A percentile compares a stretch with the other conserved stretches of the same genome.
Evolutionary conservation across 495 filamentous ascomycete species (phyloP).

Genomic region (Pyronema omphalodes): DNA sequence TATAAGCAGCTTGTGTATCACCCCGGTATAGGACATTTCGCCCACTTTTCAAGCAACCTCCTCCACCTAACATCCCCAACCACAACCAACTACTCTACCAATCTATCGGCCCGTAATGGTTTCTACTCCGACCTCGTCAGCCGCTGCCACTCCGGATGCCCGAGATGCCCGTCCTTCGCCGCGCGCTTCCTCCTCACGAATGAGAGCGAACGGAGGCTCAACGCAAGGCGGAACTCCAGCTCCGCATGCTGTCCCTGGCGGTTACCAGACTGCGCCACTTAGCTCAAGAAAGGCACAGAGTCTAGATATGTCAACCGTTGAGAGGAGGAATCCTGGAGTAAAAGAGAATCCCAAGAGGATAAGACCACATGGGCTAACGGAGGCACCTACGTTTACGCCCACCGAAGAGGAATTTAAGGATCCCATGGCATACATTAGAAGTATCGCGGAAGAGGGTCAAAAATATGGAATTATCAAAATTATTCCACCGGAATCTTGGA

Average conservation of each 20-base stretch:
- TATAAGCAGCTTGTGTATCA: background rate
- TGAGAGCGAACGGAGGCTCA: conserved; percentile 17
- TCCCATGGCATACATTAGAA: conserved; percentile 78
- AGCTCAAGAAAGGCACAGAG: conserved; percentile 52
- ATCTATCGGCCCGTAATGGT: background rate
- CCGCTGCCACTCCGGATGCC: conserved; percentile 24
- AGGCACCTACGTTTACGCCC: conserved; percentile 81
- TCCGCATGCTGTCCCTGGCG: conserved; percentile 12
- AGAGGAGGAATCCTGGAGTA: conserved; percentile 61
- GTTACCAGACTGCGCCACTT: conserved; percentile 32
- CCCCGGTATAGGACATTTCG: background rate
- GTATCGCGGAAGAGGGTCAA: conserved; percentile 63
- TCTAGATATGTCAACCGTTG: conserved; percentile 76
- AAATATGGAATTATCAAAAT: conserved; percentile 90
- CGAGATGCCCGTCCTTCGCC: conserved; percentile 23
- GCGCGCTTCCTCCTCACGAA: conserved; percentile 24
- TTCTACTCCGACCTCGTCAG: conserved; percentile 8
- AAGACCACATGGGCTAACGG: conserved; percentile 64
- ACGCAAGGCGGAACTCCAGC: conserved; percentile 14
- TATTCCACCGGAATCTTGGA: conserved; percentile 84
- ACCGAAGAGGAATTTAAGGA: conserved; percentile 89
- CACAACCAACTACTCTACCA: background rate
- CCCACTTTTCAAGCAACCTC: background rate
- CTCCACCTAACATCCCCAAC: background rate
- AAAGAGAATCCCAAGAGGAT: conserved; percentile 54